phyloP scores from a whole-genome alignment of 352 stramenopile species.

The Elongisporangium prolatum region DNA sequence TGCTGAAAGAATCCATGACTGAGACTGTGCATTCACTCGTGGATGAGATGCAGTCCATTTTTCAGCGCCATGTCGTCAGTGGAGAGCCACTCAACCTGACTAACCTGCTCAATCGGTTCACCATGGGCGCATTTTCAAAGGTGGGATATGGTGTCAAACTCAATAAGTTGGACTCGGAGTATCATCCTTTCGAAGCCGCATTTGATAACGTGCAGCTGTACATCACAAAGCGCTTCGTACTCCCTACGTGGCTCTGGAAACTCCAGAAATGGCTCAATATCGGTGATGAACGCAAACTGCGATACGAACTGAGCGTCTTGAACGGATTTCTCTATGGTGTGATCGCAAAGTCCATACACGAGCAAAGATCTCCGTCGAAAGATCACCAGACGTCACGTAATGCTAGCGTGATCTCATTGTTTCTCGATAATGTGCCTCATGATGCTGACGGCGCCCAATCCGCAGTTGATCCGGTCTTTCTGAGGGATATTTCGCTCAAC shows the following conservation, averaged over 20 bases:
- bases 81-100: conserved; percentile 6
- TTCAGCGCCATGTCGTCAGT: background rate
- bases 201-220: conserved; percentile 1
- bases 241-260: conserved; percentile 5
- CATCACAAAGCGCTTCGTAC: background rate
- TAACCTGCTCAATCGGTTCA: conserved; percentile 4
- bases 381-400: conserved; percentile 7
- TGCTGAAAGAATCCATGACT: background rate
- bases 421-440: conserved; percentile 30
- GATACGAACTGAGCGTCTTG: conserved; percentile 31
- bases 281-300: conserved; percentile 32
- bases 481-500: conserved; percentile 73
- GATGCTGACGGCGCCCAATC: conserved; percentile 17
- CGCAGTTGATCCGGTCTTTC: conserved; percentile 26
- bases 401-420: conserved; percentile 42
- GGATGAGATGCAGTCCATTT: background rate
- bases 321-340: conserved; percentile 42
- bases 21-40: background rate
- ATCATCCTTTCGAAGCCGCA: conserved; percentile 17
- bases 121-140: conserved; percentile 8
- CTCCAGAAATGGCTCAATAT: conserved; percentile 21
- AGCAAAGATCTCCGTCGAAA: conserved; percentile 16
- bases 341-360: conserved; percentile 40
- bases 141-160: conserved; percentile 11
- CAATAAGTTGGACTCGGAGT: conserved; percentile 2